Conservation (phyloP, 1,139 yeast genomes). For the Candida gigantensis region DNA sequence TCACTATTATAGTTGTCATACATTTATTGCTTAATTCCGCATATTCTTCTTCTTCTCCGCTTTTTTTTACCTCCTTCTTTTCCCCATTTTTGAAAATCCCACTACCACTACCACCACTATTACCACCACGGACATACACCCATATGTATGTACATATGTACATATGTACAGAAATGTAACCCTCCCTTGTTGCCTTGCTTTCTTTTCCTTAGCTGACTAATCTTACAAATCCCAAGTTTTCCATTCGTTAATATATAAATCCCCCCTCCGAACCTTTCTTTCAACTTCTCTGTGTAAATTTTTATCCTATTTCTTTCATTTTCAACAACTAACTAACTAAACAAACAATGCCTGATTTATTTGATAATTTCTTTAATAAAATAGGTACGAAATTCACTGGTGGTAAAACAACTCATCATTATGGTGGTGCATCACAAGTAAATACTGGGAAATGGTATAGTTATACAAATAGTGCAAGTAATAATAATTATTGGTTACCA, state of each 20-base stretch:
- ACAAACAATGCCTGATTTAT: conserved; percentile 41
- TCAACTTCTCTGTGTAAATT: background rate
- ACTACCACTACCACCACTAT: background rate
- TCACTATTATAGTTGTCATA: too few species aligned
- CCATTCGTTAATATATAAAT: background rate
- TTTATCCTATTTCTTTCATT: background rate
- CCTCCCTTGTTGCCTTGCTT: too few species aligned
- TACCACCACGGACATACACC: too few species aligned
- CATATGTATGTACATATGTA: too few species aligned
- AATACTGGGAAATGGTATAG: conserved; percentile 41
- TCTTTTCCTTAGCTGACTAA: too few species aligned
- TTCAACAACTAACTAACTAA: background rate
- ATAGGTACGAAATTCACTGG: conserved; percentile 35
- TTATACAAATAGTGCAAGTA: conserved; percentile 37
- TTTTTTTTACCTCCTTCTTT: too few species aligned
- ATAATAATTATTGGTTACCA: conserved; percentile 46
- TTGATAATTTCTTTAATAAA: conserved; percentile 41
- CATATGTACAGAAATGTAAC: too few species aligned
- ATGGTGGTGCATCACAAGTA: conserved; percentile 35
- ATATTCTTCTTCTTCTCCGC: too few species aligned
- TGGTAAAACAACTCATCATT: conserved; percentile 33
- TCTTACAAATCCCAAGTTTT: too few species aligned
- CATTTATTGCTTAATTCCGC: too few species aligned
- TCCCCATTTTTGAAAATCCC: background rate
- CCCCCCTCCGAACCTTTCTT: background rate